Conservation (phyloP, 345 rosid genomes). For the Populus nigra region DNA sequence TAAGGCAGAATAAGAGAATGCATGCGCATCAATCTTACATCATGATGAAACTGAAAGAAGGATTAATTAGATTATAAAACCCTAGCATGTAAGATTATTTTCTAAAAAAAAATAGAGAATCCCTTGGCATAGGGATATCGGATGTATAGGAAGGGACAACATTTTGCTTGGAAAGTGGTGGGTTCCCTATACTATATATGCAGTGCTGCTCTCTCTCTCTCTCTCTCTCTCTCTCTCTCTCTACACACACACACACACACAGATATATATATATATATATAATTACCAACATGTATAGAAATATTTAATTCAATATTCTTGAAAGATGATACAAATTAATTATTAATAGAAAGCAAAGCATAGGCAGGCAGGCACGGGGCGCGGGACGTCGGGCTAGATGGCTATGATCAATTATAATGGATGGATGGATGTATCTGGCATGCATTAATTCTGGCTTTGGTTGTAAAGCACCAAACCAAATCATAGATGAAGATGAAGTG, state of each 20-base stretch:
- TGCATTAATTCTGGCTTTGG: not conserved
- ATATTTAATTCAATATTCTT: not conserved
- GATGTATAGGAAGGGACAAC: not conserved
- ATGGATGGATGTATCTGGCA: not conserved
- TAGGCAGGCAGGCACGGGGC: slow-evolving; percentile 18
- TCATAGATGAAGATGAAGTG: not conserved
- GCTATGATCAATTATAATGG: not conserved
- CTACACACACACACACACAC: too few species aligned
- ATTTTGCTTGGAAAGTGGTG: slow-evolving; percentile 2
- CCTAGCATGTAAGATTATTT: not conserved
- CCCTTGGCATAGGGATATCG: not conserved
- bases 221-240: too few species aligned
- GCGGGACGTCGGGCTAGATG: slow-evolving; percentile 18
- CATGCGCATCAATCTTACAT: not conserved
- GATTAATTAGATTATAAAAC: not conserved
- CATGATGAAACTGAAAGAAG: not conserved
- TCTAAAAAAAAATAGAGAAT: not conserved
- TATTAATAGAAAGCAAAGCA: not conserved
- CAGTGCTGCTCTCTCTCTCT: not conserved
- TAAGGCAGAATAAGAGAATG: not conserved
- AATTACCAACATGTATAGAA: not conserved
- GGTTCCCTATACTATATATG: not conserved
- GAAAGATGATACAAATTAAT: not conserved
- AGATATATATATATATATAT: too few species aligned
- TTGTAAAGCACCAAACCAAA: not conserved